phyloP scores from a whole-genome alignment of 257 asterid species.

The Solanum rostratum region DNA sequence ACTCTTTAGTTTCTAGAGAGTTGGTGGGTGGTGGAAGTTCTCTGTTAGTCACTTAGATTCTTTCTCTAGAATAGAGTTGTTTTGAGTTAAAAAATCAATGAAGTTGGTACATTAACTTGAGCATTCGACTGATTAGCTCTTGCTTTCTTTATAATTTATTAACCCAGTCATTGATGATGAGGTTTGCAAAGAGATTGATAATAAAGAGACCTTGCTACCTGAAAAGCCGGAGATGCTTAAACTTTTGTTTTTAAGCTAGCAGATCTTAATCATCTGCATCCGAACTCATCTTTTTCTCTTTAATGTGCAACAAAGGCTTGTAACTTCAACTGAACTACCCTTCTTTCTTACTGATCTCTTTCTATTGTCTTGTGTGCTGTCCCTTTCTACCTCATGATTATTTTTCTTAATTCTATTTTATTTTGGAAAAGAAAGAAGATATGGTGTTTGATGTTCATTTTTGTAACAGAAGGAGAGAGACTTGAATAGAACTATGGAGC shows the following conservation, averaged over 20 bases:
- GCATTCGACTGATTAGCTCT: neutral
- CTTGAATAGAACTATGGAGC: conserved; percentile 37
- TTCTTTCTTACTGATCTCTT: neutral
- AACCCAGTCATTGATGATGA: neutral
- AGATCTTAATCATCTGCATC: neutral
- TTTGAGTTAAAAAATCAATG: neutral
- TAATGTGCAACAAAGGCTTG: neutral
- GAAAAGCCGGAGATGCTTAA: neutral
- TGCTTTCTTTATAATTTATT: neutral
- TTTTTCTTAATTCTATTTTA: neutral
- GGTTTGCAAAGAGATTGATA: neutral
- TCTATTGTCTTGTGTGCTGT: neutral
- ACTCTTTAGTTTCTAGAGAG: neutral
- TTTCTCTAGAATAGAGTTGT: neutral
- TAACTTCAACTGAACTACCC: neutral
- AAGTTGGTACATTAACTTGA: neutral
- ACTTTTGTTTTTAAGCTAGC: neutral
- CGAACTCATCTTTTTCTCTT: neutral
- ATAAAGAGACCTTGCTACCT: neutral
- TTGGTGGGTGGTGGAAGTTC: neutral
- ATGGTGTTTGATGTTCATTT: neutral
- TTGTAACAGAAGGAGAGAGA: conserved; percentile 33
- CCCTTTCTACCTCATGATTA: neutral
- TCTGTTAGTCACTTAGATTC: neutral
- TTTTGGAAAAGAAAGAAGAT: neutral